These are phyloP conservation scores for Ganoderma boninense DNA, from an alignment of 1,284 basidiomycete species.

Conservation along the genomic window DNA sequence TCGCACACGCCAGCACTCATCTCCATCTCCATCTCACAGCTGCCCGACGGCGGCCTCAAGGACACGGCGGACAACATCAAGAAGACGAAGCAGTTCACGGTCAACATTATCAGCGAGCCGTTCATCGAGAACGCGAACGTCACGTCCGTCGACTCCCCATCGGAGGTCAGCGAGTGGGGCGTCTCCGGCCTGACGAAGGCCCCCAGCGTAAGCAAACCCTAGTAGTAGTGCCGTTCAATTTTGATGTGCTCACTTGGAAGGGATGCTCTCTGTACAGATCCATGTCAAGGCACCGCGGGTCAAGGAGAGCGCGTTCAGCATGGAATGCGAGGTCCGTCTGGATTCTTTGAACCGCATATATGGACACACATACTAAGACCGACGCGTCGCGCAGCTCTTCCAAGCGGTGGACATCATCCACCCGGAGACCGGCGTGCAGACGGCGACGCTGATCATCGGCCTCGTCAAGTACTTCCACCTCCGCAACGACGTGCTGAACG, in stretches of 20 bases:
- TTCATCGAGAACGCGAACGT: constrained; percentile 80
- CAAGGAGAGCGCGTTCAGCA: constrained; percentile 73
- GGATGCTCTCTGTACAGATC: constrained; percentile 22
- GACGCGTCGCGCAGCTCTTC: constrained; percentile 46
- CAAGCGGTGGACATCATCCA: constrained; percentile 63
- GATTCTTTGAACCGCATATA: constrained; percentile 8
- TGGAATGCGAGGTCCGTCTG: constrained; percentile 72
- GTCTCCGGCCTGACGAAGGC: constrained; percentile 75
- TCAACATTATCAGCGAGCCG: constrained; percentile 80
- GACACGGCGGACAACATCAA: constrained; percentile 78
- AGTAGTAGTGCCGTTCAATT: not conserved
- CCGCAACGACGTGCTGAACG: constrained; percentile 57
- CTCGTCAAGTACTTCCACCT: constrained; percentile 72
- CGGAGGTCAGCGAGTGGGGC: constrained; percentile 74
- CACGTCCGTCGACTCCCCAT: constrained; percentile 72
- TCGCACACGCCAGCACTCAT: constrained; percentile 73
- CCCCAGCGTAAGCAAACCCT: constrained; percentile 53
- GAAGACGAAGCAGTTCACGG: constrained; percentile 73
- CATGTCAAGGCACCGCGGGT: constrained; percentile 72
- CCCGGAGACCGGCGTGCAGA: constrained; percentile 49
- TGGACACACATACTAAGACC: not conserved
- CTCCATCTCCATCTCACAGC: constrained; percentile 62
- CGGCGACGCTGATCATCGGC: constrained; percentile 71
- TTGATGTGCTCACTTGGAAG: not conserved
- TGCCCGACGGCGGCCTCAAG: constrained; percentile 56